Percentiles rank a stretch among this genome's conserved stretches.
Evolutionary conservation across 2,329 filamentous ascomycete genomes (phyloP).

Genomic region (Teratosphaeria gauchensis): DNA sequence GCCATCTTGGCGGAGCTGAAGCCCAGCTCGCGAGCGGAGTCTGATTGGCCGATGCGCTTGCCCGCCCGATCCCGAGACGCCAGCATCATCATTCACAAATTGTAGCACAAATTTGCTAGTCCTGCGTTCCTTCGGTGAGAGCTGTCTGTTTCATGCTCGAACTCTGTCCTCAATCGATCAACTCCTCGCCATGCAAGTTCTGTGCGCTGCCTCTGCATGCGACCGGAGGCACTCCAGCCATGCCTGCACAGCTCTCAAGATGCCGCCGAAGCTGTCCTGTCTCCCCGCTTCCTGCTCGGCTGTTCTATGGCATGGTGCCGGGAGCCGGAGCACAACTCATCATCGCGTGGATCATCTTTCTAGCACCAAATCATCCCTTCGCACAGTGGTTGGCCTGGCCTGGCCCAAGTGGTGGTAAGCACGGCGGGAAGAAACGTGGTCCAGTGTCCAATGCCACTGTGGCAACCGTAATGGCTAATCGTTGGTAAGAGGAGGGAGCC

Average conservation of each 20-base stretch:
- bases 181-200: background rate
- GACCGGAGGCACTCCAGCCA: background rate
- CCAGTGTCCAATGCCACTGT: background rate
- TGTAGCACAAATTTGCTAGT: background rate
- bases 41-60: background rate
- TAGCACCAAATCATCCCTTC: background rate
- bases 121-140: background rate
- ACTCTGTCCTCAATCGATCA: background rate
- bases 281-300: conserved; percentile 1
- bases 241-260: background rate
- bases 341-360: background rate
- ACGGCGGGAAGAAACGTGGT: background rate
- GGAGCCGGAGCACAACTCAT: background rate
- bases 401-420: background rate
- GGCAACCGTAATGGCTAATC: background rate
- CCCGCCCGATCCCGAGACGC: background rate
- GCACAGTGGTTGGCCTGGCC: background rate
- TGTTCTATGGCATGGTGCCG: background rate
- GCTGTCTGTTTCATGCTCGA: background rate
- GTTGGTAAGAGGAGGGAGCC: background rate
- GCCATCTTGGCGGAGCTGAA: background rate
- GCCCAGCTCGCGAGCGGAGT: background rate
- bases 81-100: background rate
- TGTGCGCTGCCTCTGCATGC: background rate
- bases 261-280: background rate